Base-by-base conservation (phyloP, 345 rosid species). In the Raphanus sativus region DNA sequence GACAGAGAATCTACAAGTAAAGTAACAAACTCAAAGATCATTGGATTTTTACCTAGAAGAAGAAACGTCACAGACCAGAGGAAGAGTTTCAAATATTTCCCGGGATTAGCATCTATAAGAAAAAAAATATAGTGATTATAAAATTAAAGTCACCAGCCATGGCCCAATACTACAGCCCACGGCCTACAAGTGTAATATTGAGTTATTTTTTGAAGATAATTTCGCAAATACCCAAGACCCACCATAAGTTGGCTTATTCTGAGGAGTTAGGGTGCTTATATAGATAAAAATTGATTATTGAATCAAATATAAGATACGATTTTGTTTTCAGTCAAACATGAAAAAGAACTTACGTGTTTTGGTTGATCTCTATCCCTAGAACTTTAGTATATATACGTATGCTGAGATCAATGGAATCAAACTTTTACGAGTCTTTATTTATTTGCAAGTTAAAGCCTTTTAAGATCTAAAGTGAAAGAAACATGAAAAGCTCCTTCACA, bases 401-500 rank as follows among this genome's bases (percentile, higher is more conserved):
- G 48, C 8, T 52, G 69, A 24, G 52, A 24, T 74, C 70, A 65
- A 9, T 63, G 61, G 12, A 62, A 29, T 33, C 36, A 52, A 32
- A 73, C 10, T 24, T 5, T 60, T 28, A 60, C 36, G 13, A 61
- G 36, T 60, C 36, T 13, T 29, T 28, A 60, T 60, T 28, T 13
- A 2, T 10, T 28, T 60, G 54, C 26, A 33, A 71, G 36, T 58
- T 58, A 17, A 45, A 29, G 6, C 30, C 33, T 56, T 60, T 26
- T 60, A 4, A 6, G 30, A 30, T 26, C 30, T 60, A 4, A 28
- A 60, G 38, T 13, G 38, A 62, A 3, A 7, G 54, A 62, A 62
- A 62, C 42, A 74, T 74, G 77, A 74, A 74, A 16, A 74, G 77
- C 71, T 26, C 65, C 26, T 74, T 26, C 56, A 26, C 30, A 1